Evolutionary conservation across 2,329 filamentous ascomycete genomes (phyloP).

Genomic region (Penicillium griseofulvum): DNA sequence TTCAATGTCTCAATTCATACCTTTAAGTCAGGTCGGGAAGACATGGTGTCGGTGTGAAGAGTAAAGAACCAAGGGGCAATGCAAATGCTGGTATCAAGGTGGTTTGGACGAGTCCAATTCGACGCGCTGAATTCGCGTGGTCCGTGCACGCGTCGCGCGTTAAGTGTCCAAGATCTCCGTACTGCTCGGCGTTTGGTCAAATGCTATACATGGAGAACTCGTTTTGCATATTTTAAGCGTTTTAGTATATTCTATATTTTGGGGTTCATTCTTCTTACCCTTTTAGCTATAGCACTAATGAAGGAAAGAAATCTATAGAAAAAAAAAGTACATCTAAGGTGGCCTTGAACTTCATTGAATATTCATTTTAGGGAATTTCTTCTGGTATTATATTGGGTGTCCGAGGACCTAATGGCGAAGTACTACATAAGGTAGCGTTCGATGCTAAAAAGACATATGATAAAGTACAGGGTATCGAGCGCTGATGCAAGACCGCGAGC

Average conservation of each 20-base stretch:
- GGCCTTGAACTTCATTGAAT: background rate
- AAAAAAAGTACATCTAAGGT: background rate
- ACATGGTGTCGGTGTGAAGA: constrained; percentile 52
- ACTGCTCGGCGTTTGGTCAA: background rate
- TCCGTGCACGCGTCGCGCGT: constrained; percentile 39
- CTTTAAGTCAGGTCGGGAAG: constrained; percentile 70
- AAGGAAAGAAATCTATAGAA: too few species aligned
- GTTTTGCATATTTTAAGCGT: too few species aligned
- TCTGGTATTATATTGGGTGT: constrained; percentile 14
- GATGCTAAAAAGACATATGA: constrained; percentile 16
- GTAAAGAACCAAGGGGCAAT: constrained; percentile 8
- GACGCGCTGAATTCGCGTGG: constrained; percentile 28
- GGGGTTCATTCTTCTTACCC: too few species aligned
- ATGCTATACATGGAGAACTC: background rate
- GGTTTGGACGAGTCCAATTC: constrained; percentile 15
- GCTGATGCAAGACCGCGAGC: constrained; percentile 27
- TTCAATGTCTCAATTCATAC: constrained; percentile 39
- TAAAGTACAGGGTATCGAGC: constrained; percentile 28
- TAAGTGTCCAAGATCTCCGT: constrained; percentile 9
- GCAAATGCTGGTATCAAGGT: constrained; percentile 6
- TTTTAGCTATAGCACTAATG: too few species aligned
- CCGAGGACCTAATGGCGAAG: constrained; percentile 20
- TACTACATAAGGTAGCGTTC: constrained; percentile 5
- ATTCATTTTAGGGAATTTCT: background rate
- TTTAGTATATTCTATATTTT: too few species aligned